Evolutionary conservation across 169 alveolate species (phyloP).

Genomic region (Eimeria acervulina): DNA sequence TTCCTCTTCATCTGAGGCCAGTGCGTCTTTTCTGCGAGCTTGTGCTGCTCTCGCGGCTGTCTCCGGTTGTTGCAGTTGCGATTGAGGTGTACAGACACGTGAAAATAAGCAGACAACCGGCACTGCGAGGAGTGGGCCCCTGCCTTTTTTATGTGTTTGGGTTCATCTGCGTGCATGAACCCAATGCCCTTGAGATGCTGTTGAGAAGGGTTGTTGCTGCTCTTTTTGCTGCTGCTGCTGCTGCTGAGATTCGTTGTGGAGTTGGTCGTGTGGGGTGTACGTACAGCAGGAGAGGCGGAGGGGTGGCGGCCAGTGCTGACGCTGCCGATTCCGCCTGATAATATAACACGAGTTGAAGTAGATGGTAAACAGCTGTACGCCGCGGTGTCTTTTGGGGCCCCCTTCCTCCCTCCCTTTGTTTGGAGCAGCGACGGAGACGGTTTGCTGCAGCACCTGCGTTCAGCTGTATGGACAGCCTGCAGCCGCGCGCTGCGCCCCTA

Average conservation of each 20-base stretch:
- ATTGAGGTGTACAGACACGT: no score
- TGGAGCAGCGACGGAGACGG: neutral
- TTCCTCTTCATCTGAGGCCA: neutral
- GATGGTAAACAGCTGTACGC: slow-evolving; percentile 39
- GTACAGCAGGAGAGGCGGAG: neutral
- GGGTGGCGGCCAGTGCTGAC: neutral
- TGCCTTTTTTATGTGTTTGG: no score
- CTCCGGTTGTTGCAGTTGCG: no score
- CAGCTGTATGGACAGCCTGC: slow-evolving; percentile 44
- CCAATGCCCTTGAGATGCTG: no score
- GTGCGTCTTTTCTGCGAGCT: neutral
- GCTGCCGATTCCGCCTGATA: slow-evolving; percentile 25
- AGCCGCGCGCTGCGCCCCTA: slow-evolving; percentile 6
- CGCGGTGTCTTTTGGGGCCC: slow-evolving; percentile 23
- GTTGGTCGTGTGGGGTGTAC: no score
- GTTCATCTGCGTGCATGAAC: no score
- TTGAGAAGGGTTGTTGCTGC: no score
- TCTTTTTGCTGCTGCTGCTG: no score
- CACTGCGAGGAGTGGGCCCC: no score
- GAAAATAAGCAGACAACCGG: no score
- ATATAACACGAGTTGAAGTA: neutral
- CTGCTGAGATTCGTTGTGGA: no score
- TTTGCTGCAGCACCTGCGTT: neutral
- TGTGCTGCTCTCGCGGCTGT: neutral
- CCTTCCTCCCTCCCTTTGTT: slow-evolving; percentile 32